Evolutionary conservation across 805 yeast species (phyloP), one percentile per base, ranked within the genome.

Genomic region (Millerozyma acaciae): DNA sequence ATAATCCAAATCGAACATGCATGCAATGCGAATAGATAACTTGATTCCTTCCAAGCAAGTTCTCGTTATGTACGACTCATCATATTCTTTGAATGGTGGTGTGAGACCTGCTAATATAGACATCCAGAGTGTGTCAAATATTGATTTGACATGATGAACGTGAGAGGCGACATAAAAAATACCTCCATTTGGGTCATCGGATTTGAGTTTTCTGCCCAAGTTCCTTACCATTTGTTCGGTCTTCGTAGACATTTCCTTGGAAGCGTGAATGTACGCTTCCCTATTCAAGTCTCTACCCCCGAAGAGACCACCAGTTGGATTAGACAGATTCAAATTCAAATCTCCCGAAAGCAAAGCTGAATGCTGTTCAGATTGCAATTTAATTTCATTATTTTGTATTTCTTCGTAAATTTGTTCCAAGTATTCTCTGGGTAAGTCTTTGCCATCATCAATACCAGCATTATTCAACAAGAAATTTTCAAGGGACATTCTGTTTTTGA

Each of bases 121-220:
- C 96, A 94, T 89, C 99, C 99, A 93, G 27, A 84, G 65, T 12
- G 86, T 86, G 48, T 90, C 96, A 61, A 93, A 90, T 52, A 94
- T 85, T 1, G 97, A 89, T 53, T 76, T 82, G 10, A 90, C 95
- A 53, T 90, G 96, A 46, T 87, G 94, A 10, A 84, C 76, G 50
- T 84, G 90, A 2, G 88, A 76, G 0, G 97, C 97, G 13, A 80
- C 76, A 56, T 86, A 85, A 52, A 80, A 89, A 1, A 76, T 70
- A 13, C 59, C 61, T 19, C 65, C 63, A 25, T 38, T 46, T 5
- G 50, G 38, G 15, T 67, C 60, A 27, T 67, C 71, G 10, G 56
- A 45, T 37, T 68, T 71, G 26, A 66, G 48, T 42, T 65, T 53
- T 34, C 58, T 73, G 28, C 83, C 80, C 41, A 86, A 59, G 30